Evolutionary conservation across 805 yeast species (phyloP), one percentile per base, ranked within the genome.

Genomic region (Kodamaea restingae): DNA sequence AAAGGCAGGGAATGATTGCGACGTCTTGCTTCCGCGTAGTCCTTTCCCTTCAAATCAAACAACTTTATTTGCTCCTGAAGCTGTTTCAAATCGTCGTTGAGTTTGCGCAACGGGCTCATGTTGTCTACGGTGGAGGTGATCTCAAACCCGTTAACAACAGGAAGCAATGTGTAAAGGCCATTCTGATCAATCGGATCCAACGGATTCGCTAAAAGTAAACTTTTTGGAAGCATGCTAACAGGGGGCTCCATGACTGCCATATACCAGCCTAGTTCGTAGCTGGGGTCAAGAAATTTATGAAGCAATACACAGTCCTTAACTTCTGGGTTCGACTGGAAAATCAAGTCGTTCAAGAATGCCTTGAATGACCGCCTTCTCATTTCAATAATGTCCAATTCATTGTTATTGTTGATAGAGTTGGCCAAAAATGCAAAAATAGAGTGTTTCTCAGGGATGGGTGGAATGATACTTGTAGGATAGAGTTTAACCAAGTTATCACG

Each of bases 171-270:
- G 39, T 75, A 71, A 36, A 75, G 65, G 2, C 81, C 80, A 50
- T 74, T 75, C 26, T 75, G 80, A 37, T 67, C 71, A 1, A 73
- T 63, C 3, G 82, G 79, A 43, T 73, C 56, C 25, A 67, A 50
- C 1, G 80, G 77, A 22, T 76, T 74, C 3, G 76, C 70, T 12
- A 76, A 56, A 15, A 76, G 52, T 26, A 73, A 54, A 33, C 74
- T 73, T 35, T 68, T 65, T 3, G 81, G 77, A 3, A 76, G 58
- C 20, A 66, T 47, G 38, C 61, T 66, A 7, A 62, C 62, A 2
- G 74, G 74, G 1, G 73, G 71, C 45, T 69, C 73, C 42, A 70
- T 68, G 38, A 75, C 60, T 1, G 75, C 71, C 49, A 73, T 67
- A n/a, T 58, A 54, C 80, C 80, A 76, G 42, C 71, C 62, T 41